Base-by-base conservation (phyloP, 2,329 filamentous ascomycete genomes). In the Aureobasidium subglaciale region DNA sequence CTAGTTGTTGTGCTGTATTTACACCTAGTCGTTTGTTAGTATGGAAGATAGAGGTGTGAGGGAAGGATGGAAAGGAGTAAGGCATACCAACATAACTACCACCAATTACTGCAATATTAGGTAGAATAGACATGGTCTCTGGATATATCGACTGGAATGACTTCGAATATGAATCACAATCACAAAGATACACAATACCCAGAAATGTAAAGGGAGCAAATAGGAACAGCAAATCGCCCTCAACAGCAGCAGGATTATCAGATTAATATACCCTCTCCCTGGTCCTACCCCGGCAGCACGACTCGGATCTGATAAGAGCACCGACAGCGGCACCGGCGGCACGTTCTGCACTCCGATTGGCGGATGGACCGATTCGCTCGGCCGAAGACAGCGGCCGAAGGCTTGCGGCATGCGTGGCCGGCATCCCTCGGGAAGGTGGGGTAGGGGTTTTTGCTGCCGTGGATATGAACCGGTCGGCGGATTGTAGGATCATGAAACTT, bases 1-100 rank as follows among this genome's bases (percentile, higher is more conserved):
- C 56, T 2, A 58, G 38, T 27, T 58, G 56, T 42, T 58, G 56
- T 15, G 56, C 56, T 29, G 46, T 48, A 29, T 56, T 58, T 2
- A 58, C 43, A 5, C 56, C 56, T 46, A n/a, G n/a, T n/a, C n/a
- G n/a, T n/a, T n/a, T n/a, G n/a, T n/a, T n/a, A n/a, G n/a, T n/a
- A n/a, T n/a, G n/a, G n/a, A n/a, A n/a, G n/a, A n/a, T n/a, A n/a
- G n/a, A n/a, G n/a, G n/a, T n/a, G n/a, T n/a, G n/a, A n/a, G n/a
- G n/a, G n/a, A 3, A 48, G 3, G 6, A 30, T 30, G n/a, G 5
- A 30, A 10, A 18, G 18, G 45, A 22, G 6, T 4, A n/a, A 4
- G 13, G 4, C 34, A 27, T 50, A 40, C 46, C 46, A 18, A 53
- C 49, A 34, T 53, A 53, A 24, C 49, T 53, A 7, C 49, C 49